Percentiles rank a stretch among this genome's conserved stretches.
These are phyloP conservation scores for Gamsiella multidivaricata DNA, from an alignment of 192 early-diverging fungal species.

Conservation along the genomic window DNA sequence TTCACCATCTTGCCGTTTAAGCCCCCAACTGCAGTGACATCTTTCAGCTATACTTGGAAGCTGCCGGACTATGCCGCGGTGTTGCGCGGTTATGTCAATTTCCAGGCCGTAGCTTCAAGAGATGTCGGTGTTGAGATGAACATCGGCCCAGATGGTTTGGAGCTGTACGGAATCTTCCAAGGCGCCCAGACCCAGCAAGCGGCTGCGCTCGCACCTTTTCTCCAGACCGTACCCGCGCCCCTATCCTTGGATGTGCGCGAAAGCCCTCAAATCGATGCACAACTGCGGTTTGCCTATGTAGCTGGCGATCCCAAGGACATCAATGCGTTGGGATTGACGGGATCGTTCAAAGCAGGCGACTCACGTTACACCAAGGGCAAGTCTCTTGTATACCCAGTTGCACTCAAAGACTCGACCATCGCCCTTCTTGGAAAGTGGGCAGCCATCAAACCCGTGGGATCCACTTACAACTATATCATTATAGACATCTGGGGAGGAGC, in stretches of 20 bases:
- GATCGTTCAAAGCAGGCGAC: slow-evolving; percentile 20
- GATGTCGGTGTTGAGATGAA: slow-evolving; percentile 54
- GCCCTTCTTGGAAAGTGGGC: slow-evolving; percentile 34
- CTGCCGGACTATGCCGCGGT: slow-evolving; percentile 7
- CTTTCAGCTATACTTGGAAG: slow-evolving; percentile 15
- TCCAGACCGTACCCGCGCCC: slow-evolving; percentile 11
- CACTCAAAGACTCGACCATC: slow-evolving; percentile 19
- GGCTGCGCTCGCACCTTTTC: slow-evolving; percentile 20
- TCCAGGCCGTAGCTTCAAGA: slow-evolving; percentile 19
- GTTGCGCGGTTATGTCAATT: slow-evolving; percentile 24
- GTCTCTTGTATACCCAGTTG: slow-evolving; percentile 32
- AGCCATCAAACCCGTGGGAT: slow-evolving; percentile 6
- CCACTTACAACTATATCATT: slow-evolving; percentile 38
- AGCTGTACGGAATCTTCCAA: slow-evolving; percentile 44
- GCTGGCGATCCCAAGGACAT: slow-evolving; percentile 24
- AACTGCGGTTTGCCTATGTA: slow-evolving; percentile 32
- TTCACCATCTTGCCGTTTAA: slow-evolving; percentile 33
- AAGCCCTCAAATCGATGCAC: slow-evolving; percentile 37
- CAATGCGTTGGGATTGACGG: slow-evolving; percentile 23
- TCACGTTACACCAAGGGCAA: slow-evolving; percentile 40
- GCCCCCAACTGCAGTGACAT: slow-evolving; percentile 26
- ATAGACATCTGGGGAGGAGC: slow-evolving; percentile 54
- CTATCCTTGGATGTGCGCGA: slow-evolving; percentile 19
- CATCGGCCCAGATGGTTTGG: slow-evolving; percentile 18
- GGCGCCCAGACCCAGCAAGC: slow-evolving; percentile 15